Conservation (phyloP, 768 basidiomycete species). For the Kwoniella pini region DNA sequence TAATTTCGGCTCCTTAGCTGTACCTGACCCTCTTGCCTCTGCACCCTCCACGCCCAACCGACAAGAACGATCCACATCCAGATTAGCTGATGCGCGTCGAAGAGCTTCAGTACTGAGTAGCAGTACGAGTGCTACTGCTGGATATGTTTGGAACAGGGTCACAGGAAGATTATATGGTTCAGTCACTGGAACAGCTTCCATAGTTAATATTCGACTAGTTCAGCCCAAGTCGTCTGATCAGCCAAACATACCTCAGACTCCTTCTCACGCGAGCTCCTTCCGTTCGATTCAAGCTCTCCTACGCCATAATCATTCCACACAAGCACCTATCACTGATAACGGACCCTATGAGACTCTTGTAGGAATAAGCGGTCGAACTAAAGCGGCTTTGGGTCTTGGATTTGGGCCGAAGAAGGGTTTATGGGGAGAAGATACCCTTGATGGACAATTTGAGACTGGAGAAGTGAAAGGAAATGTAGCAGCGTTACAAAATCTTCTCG, state of each 20-base stretch:
- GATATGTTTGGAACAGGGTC: conserved; percentile 32
- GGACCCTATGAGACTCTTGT: conserved; percentile 25
- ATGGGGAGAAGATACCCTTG: conserved; percentile 42
- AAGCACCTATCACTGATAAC: conserved; percentile 12
- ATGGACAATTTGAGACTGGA: conserved; percentile 19
- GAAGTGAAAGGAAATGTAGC: conserved; percentile 17
- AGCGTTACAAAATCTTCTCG: background rate
- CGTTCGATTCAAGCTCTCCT: background rate
- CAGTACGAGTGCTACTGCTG: conserved; percentile 28
- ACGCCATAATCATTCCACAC: conserved; percentile 1
- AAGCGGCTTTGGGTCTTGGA: conserved; percentile 22
- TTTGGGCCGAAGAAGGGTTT: conserved; percentile 43
- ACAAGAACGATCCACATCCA: conserved; percentile 6
- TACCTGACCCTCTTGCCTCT: background rate
- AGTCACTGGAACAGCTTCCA: conserved; percentile 18
- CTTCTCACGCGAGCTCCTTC: conserved; percentile 2
- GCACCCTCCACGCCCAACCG: background rate
- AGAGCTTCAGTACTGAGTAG: conserved; percentile 24
- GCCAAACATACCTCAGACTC: conserved; percentile 6
- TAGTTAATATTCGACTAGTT: conserved; percentile 23
- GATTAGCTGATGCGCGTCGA: conserved; percentile 21
- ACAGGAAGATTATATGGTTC: conserved; percentile 40
- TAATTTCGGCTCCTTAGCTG: conserved; percentile 3
- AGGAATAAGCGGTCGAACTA: conserved; percentile 22
- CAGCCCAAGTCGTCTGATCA: conserved; percentile 11